Evolutionary conservation across 1,284 basidiomycete species (phyloP).

Genomic region (Puccinia horiana): DNA sequence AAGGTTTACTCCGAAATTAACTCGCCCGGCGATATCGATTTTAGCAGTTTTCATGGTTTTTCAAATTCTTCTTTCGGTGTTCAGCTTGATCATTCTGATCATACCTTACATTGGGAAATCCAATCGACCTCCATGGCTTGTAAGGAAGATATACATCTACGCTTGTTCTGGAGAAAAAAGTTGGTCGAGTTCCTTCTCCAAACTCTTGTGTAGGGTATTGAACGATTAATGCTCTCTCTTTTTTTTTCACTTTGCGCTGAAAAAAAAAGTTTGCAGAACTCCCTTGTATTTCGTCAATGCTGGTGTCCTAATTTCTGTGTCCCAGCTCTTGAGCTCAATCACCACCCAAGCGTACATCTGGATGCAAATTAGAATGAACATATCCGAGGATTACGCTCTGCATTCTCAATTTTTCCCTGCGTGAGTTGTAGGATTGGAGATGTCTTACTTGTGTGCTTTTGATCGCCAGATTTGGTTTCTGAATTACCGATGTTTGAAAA

Average conservation of each 20-base stretch:
- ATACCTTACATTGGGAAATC: neutral
- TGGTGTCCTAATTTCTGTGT: conserved; percentile 1
- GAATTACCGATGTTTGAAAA: neutral
- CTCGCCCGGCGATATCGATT: neutral
- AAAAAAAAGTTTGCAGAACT: conserved; percentile 12
- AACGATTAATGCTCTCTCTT: neutral
- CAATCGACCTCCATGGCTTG: neutral
- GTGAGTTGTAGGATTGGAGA: neutral
- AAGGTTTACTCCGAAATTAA: neutral
- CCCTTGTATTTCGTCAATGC: conserved; percentile 6
- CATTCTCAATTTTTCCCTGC: neutral
- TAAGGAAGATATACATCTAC: neutral
- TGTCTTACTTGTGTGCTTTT: too few species aligned
- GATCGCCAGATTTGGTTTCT: neutral
- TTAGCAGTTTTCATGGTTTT: neutral
- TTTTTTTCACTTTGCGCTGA: neutral
- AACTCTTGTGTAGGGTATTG: too few species aligned
- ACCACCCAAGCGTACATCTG: conserved; percentile 24
- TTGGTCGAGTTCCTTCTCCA: neutral
- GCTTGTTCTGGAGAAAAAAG: neutral
- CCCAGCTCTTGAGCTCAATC: neutral
- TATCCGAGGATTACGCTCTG: neutral
- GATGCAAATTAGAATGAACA: conserved; percentile 13
- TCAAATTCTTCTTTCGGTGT: neutral
- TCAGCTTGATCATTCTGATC: conserved; percentile 16